Evolutionary conservation across 2,329 filamentous ascomycete genomes (phyloP).

Genomic region (Pseudogymnoascus sp.): DNA sequence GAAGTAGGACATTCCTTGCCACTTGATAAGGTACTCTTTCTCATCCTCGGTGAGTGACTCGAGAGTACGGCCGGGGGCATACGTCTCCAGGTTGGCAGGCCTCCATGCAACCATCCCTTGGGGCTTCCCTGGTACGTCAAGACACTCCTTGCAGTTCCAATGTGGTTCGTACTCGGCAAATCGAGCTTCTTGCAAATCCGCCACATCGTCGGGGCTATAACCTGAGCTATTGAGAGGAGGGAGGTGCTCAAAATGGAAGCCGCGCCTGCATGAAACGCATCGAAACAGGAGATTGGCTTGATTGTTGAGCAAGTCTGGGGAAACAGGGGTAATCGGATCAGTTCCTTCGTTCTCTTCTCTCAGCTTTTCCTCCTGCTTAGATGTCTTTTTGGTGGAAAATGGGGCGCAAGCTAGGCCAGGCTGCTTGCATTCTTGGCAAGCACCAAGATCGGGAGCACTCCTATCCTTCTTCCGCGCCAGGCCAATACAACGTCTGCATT

Average conservation of each 20-base stretch:
- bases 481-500: constrained; percentile 80
- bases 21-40: constrained; percentile 91
- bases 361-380: constrained; percentile 74
- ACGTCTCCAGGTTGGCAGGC: constrained; percentile 50
- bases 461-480: constrained; percentile 57
- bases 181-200: constrained; percentile 49
- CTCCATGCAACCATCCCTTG: constrained; percentile 83
- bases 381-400: constrained; percentile 63
- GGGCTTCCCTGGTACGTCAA: constrained; percentile 55
- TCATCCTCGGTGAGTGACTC: constrained; percentile 59
- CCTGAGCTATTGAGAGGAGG: constrained; percentile 34
- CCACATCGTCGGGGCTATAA: constrained; percentile 31
- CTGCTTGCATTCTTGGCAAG: constrained; percentile 61
- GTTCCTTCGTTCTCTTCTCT: constrained; percentile 68
- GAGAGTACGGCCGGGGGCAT: constrained; percentile 42
- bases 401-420: constrained; percentile 62
- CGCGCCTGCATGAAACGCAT: constrained; percentile 66
- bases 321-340: constrained; percentile 64
- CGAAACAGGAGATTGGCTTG: constrained; percentile 70
- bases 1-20: constrained; percentile 71
- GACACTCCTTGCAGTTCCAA: constrained; percentile 77
- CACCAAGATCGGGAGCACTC: constrained; percentile 58
- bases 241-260: constrained; percentile 78
- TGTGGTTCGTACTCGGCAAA: constrained; percentile 63
- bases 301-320: constrained; percentile 62